Evolutionary conservation across 139 green algal species (phyloP).

Genomic region (Penium margaritaceum): DNA sequence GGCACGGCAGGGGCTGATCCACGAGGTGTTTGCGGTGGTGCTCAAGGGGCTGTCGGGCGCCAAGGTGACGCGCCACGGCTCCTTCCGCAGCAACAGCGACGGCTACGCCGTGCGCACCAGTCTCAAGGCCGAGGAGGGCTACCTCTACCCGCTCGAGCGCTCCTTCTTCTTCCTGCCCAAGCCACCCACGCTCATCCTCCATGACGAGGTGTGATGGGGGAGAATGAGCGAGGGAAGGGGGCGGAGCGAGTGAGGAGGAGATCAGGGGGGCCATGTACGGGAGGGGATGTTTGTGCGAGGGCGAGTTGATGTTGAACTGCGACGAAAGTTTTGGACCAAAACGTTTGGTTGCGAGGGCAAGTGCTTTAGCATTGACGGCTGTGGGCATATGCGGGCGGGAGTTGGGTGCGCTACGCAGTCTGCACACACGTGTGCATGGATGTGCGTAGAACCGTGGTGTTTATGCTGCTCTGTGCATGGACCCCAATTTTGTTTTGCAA

Average conservation of each 20-base stretch:
- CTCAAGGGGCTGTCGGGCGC: slow-evolving; percentile 73
- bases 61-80: slow-evolving; percentile 71
- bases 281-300: not conserved
- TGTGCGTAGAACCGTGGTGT: too few relatives aligned
- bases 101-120: slow-evolving; percentile 26
- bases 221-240: not conserved
- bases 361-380: too few relatives aligned
- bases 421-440: too few relatives aligned
- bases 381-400: too few relatives aligned
- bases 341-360: too few relatives aligned
- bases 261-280: not conserved
- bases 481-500: too few relatives aligned
- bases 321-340: too few relatives aligned
- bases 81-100: slow-evolving; percentile 51
- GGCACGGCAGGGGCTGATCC: slow-evolving; percentile 55
- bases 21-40: slow-evolving; percentile 80
- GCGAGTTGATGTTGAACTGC: too few relatives aligned
- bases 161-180: slow-evolving; percentile 97
- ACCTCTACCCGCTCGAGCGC: slow-evolving; percentile 88
- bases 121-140: slow-evolving; percentile 68
- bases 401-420: too few relatives aligned
- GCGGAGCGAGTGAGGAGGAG: not conserved
- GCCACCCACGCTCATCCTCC: slow-evolving; percentile 78
- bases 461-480: too few relatives aligned
- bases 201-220: slow-evolving; percentile 66